Conservation (phyloP, 75 land plant genomes). For the Pinus albicaulis region DNA sequence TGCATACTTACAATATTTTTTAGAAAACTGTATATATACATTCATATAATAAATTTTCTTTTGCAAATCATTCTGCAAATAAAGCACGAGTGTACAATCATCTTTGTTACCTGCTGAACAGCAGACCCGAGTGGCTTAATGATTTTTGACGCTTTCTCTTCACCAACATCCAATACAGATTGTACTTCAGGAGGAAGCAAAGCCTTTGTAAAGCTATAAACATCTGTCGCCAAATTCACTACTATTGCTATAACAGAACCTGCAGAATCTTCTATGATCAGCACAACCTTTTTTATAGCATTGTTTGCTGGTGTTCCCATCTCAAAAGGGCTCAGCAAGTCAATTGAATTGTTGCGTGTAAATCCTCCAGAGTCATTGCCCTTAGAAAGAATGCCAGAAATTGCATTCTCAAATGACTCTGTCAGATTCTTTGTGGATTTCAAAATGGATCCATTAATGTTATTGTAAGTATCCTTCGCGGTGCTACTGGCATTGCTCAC, state of each 20-base stretch:
- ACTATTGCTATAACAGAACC: constrained; percentile 30
- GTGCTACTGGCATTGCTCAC: constrained; percentile 27
- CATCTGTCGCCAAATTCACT: constrained; percentile 26
- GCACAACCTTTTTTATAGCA: constrained; percentile 52
- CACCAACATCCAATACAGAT: constrained; percentile 38
- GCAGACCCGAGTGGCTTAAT: constrained; percentile 47
- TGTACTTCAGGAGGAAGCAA: constrained; percentile 65
- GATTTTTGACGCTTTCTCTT: constrained; percentile 38
- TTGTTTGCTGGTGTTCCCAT: constrained; percentile 52
- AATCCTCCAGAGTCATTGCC: constrained; percentile 33
- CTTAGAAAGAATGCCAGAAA: constrained; percentile 20
- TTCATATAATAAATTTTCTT: constrained; percentile 5
- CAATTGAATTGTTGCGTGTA: constrained; percentile 24
- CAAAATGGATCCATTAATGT: constrained; percentile 43
- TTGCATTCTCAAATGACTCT: constrained; percentile 33
- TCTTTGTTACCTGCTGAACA: constrained; percentile 59
- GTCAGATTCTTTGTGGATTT: constrained; percentile 28
- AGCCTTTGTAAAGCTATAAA: constrained; percentile 63
- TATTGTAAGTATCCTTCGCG: constrained; percentile 26
- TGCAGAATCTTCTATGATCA: constrained; percentile 54
- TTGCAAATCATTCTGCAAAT: not conserved
- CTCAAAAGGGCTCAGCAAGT: constrained; percentile 27
- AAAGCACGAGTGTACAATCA: not conserved
- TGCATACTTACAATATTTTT: not conserved
- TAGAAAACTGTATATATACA: not conserved